Base-by-base conservation (phyloP, 176 grass and related monocot species). In the Oryza glumipatula region DNA sequence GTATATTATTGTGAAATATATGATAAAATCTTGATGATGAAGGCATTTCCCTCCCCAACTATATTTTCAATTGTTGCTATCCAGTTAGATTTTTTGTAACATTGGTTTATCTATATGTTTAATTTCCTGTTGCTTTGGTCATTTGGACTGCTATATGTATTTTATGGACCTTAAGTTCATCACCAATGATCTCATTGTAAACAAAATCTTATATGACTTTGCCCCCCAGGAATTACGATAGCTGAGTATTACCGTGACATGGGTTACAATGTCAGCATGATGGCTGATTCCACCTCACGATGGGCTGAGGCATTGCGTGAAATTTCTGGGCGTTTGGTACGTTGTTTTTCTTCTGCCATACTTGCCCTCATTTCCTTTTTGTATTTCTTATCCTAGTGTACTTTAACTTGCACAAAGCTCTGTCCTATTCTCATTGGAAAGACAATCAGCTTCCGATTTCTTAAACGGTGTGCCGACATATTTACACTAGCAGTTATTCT, bases 251-350 rank as follows among this genome's bases (percentile, higher is more conserved):
- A 91, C 75, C 88, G 95, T 84, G 95, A 94, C 76, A 97, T 97
- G 95, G 95, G 95, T 38, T 93, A 93, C 72, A 94, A 97, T 60
- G 95, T 97, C 78, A 97, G 95, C 86, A 97, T 97, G 95, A 97
- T 97, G 95, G 95, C 95, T 93, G 92, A 97, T 45, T 97, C 92
- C 58, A 97, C 95, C 48, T 97, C 95, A 9, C 88, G 92, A 24
- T 97, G 92, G 90, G 90, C 90, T 67, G 95, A 97, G 74, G 95
- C 92, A 26, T 85, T 94, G 83, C 86, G 92, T 84, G 92, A 94
- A 30, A 94, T 94, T 67, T 91, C 92, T 33, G 89, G 89, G 43
- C 83, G 86, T 74, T 73, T 94, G 89, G 92, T 94, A 89, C 28
- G 51, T 47, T 66, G 35, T 74, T 88, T 9, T 14, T 70, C 17